Evolutionary conservation across 2,329 filamentous ascomycete genomes (phyloP), one percentile per base, ranked within the genome.

Genomic region (Arthrobotrys iridis): DNA sequence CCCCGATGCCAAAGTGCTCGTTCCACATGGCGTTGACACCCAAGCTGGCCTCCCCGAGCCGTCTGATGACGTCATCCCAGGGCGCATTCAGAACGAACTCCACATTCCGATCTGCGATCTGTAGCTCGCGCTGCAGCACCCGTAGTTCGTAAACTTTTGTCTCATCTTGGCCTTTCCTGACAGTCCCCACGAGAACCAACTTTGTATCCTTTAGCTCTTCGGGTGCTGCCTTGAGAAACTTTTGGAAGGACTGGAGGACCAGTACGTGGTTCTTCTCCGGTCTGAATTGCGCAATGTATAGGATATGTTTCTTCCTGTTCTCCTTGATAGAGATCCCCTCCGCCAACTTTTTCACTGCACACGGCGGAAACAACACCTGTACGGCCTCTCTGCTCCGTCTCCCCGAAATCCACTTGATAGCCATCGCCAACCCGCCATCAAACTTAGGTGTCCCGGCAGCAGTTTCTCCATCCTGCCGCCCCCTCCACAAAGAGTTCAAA

Each of bases 1-100:
- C 93, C 0, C 95, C 95, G 72, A 99, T 99, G 20, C 95, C 95
- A 81, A 99, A 99, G 82, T 99, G 95, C 84, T 99, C 95, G 81
- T 97, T 98, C 94, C 95, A 99, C 95, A 99, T 99, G 80, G 91
- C 93, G 79, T 99, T 99, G 28, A 96, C 93, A 57, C 95, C 95
- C 1, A 99, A 88, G 15, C 89, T 94, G 2, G 91, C 89, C 77
- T 85, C 88, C 62, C 88, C 85, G 75, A 98, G 85, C 88, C 92
- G 93, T 30, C 91, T 87, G 7, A 97, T 85, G 62, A 99, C 92
- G 78, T 93, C 88, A 2, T 91, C 88, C 93, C 94, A 99, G 24
- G 91, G 89, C 0, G 93, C 93, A 81, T 99, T 93, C 66, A 93
- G 89, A 77, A 96, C 88, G 81, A 99, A 99, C 68, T 93, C 88